phyloP scores from a whole-genome alignment of 2,329 filamentous ascomycete genomes.

The Botrytis porri region DNA sequence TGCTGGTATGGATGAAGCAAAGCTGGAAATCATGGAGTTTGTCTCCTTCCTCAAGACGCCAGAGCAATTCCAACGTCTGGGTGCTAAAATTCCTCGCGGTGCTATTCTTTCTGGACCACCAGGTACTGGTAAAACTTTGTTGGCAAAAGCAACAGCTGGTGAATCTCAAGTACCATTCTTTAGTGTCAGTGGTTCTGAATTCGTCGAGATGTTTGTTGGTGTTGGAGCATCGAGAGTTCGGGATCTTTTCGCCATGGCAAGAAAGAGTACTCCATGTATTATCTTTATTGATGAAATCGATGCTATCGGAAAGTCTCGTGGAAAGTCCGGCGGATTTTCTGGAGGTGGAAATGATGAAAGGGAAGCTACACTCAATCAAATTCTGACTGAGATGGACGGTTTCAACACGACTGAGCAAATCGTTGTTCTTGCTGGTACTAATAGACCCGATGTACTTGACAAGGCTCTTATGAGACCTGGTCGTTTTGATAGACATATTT shows the following conservation, averaged over 20 bases:
- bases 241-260: constrained; percentile 88
- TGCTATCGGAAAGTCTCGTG: constrained; percentile 87
- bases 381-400: constrained; percentile 98
- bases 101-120: constrained; percentile 97
- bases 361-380: constrained; percentile 96
- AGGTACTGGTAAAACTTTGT: constrained; percentile 94
- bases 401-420: constrained; percentile 98
- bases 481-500: constrained; percentile 94
- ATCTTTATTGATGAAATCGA: constrained; percentile 99
- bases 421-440: constrained; percentile 94
- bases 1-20: constrained; percentile 96
- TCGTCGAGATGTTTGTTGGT: constrained; percentile 99
- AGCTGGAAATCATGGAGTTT: constrained; percentile 98
- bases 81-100: constrained; percentile 95
- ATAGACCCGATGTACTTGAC: constrained; percentile 90
- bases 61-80: constrained; percentile 85
- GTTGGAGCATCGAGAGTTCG: constrained; percentile 93
- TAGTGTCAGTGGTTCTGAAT: constrained; percentile 97
- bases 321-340: constrained; percentile 72
- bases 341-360: constrained; percentile 90
- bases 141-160: constrained; percentile 95
- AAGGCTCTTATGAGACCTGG: constrained; percentile 95
- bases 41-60: constrained; percentile 96
- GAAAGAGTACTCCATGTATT: constrained; percentile 96
- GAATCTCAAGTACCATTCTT: constrained; percentile 98